Conservation (phyloP, 306 rosid species). For the Coriaria nepalensis region DNA sequence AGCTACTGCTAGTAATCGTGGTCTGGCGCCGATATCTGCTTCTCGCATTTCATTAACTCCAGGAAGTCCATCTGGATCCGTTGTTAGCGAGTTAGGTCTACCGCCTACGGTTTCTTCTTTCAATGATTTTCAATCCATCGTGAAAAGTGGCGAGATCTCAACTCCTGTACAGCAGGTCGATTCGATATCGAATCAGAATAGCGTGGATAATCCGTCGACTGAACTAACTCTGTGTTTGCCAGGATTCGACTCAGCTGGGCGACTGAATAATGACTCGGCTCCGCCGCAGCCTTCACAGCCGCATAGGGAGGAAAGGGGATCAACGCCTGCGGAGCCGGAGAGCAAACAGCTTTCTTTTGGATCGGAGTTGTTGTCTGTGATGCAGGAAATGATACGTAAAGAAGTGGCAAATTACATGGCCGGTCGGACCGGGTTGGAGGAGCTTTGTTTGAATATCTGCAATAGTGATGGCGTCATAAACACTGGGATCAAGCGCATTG, state of each 20-base stretch:
- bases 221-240: constrained; percentile 24
- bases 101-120: constrained; percentile 5
- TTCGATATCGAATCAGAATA: constrained; percentile 8
- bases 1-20: background rate
- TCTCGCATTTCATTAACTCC: constrained; percentile 12
- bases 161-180: constrained; percentile 1
- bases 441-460: no score
- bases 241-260: constrained; percentile 14
- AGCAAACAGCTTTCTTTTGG: constrained; percentile 10
- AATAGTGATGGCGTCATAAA: constrained; percentile 5
- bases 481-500: constrained; percentile 14
- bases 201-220: constrained; percentile 24
- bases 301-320: background rate
- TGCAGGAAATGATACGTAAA: constrained; percentile 34
- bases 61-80: constrained; percentile 31
- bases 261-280: background rate
- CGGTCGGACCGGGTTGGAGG: background rate
- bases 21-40: background rate
- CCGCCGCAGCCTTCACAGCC: background rate
- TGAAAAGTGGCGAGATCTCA: background rate
- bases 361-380: constrained; percentile 19
- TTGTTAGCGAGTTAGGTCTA: constrained; percentile 25
- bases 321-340: background rate
- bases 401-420: constrained; percentile 42
- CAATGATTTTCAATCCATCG: constrained; percentile 1